phyloP scores from a whole-genome alignment of 495 filamentous ascomycete genomes.

The Daldinia decipiens region DNA sequence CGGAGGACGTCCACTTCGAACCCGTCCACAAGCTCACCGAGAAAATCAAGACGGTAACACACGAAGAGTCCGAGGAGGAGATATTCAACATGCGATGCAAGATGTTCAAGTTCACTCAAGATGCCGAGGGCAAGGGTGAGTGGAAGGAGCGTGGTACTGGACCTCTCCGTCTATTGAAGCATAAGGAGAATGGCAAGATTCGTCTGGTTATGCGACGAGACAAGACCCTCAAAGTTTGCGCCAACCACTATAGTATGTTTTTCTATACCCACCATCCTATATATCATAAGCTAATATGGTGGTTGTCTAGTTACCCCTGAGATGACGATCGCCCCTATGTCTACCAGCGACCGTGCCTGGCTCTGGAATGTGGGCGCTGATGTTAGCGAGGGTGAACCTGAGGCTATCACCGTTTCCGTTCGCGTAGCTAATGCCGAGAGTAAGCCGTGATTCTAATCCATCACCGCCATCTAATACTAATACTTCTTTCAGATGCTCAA shows the following conservation, averaged over 20 bases:
- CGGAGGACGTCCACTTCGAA: slow-evolving; percentile 95
- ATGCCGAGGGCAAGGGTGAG: slow-evolving; percentile 70
- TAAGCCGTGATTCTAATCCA: slow-evolving; percentile 58
- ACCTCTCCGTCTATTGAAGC: slow-evolving; percentile 95
- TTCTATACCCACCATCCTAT: neutral
- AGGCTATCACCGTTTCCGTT: slow-evolving; percentile 94
- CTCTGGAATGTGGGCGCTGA: slow-evolving; percentile 99
- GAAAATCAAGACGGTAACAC: slow-evolving; percentile 96
- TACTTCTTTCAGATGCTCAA: slow-evolving; percentile 77
- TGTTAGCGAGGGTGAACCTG: slow-evolving; percentile 97
- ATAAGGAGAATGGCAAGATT: slow-evolving; percentile 98
- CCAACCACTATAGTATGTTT: slow-evolving; percentile 96
- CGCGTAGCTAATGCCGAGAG: slow-evolving; percentile 98
- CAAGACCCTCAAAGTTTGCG: slow-evolving; percentile 99
- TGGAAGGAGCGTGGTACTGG: slow-evolving; percentile 99
- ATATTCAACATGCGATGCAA: slow-evolving; percentile 99
- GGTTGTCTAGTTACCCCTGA: slow-evolving; percentile 83
- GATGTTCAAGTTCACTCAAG: slow-evolving; percentile 96
- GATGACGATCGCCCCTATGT: slow-evolving; percentile 98
- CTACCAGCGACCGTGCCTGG: slow-evolving; percentile 97
- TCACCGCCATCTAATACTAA: slow-evolving; percentile 7
- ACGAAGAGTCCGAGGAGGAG: slow-evolving; percentile 98
- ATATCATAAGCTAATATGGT: slow-evolving; percentile 15
- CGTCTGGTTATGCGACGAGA: slow-evolving; percentile 98
- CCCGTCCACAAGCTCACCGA: slow-evolving; percentile 94